A percentile compares a stretch with the other conserved stretches of the same genome.
phyloP scores from a whole-genome alignment of 2,329 filamentous ascomycete species.

The Apiospora aurea region DNA sequence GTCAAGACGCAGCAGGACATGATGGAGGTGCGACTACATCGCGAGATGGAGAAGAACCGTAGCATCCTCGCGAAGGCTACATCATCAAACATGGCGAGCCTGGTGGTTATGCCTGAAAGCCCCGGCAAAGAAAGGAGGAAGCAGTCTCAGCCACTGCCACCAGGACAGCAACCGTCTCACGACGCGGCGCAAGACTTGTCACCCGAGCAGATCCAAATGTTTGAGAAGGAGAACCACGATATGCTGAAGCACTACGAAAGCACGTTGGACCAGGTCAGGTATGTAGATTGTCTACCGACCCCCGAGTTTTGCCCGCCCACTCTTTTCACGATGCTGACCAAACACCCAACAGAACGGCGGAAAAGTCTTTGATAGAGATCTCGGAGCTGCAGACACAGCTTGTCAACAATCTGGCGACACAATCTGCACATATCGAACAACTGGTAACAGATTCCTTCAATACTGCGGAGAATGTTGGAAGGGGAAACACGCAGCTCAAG shows the following conservation, averaged over 20 bases:
- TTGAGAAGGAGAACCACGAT: slow-evolving; percentile 90
- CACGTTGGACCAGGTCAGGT: slow-evolving; percentile 94
- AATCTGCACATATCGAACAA: slow-evolving; percentile 88
- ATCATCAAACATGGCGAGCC: slow-evolving; percentile 35
- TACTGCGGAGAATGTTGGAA: slow-evolving; percentile 85
- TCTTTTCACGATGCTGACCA: slow-evolving; percentile 3
- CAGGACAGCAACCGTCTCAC: slow-evolving; percentile 35
- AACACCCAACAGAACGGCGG: slow-evolving; percentile 69
- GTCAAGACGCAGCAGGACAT: slow-evolving; percentile 83
- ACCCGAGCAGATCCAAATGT: slow-evolving; percentile 87
- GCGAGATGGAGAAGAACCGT: slow-evolving; percentile 89
- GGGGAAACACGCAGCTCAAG: slow-evolving; percentile 91
- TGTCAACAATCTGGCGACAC: slow-evolving; percentile 82
- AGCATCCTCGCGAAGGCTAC: slow-evolving; percentile 79
- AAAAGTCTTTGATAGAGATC: slow-evolving; percentile 91
- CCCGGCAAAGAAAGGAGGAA: slow-evolving; percentile 30
- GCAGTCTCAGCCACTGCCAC: slow-evolving; percentile 34
- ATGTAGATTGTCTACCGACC: slow-evolving; percentile 32
- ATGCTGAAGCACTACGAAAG: slow-evolving; percentile 95
- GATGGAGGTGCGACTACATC: slow-evolving; percentile 87
- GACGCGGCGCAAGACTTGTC: slow-evolving; percentile 64
- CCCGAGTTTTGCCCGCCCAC: background rate
- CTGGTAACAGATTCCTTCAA: slow-evolving; percentile 82
- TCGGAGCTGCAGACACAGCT: slow-evolving; percentile 90
- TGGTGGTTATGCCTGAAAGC: slow-evolving; percentile 32